Conservation (phyloP, 75 land plant genomes). For the Sequoia sempervirens region DNA sequence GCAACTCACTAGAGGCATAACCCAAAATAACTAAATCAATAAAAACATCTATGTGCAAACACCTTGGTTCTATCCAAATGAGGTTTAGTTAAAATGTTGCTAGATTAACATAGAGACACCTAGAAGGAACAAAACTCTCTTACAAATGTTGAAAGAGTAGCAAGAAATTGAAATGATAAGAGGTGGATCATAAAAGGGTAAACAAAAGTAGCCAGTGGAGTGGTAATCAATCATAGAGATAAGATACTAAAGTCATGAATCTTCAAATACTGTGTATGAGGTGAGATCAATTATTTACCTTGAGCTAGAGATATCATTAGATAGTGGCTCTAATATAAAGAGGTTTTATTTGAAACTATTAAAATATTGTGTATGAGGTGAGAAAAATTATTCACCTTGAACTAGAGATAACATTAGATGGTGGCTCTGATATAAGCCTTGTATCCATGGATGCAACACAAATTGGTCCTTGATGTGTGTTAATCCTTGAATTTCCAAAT, state of each 20-base stretch:
- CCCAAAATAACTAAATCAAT: not conserved
- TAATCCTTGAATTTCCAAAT: no score
- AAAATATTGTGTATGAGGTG: not conserved
- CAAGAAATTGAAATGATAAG: not conserved
- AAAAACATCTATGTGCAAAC: not conserved
- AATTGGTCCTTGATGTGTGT: no score
- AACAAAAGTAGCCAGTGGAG: not conserved
- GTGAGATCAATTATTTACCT: no score
- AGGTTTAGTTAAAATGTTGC: not conserved
- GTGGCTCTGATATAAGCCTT: not conserved
- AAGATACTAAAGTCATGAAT: not conserved
- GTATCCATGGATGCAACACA: no score
- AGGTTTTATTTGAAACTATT: no score
- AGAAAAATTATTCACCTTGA: not conserved
- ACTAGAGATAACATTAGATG: not conserved
- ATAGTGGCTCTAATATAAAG: no score
- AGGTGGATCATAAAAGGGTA: not conserved
- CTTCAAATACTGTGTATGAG: no score
- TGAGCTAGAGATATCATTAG: no score
- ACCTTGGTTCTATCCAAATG: not conserved
- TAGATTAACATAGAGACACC: not conserved
- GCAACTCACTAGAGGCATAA: not conserved
- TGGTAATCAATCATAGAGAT: not conserved
- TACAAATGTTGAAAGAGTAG: not conserved
- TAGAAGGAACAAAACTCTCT: conserved; percentile 1